These are phyloP conservation scores for Russula sp. DNA, from an alignment of 768 basidiomycete genomes.

Conservation along the genomic window DNA sequence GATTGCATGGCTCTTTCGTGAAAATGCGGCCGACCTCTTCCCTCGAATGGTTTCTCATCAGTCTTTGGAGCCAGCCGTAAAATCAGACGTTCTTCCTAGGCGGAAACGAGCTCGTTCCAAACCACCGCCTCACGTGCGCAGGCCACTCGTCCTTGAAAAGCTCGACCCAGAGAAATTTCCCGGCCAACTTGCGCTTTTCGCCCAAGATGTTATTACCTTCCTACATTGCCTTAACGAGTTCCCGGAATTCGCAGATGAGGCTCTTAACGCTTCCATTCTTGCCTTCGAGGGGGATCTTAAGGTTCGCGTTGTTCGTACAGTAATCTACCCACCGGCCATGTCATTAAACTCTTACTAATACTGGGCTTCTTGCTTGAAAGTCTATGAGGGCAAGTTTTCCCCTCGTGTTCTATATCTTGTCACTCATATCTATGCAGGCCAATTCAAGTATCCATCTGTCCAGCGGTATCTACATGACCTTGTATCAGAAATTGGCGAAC, in stretches of 20 bases:
- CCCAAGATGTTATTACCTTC: constrained; percentile 61
- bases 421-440: constrained; percentile 35
- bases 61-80: constrained; percentile 33
- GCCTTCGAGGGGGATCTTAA: constrained; percentile 65
- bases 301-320: constrained; percentile 34
- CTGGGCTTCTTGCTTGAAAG: constrained; percentile 64
- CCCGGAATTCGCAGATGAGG: constrained; percentile 70
- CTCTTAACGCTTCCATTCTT: constrained; percentile 56
- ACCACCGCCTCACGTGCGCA: constrained; percentile 39
- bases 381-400: constrained; percentile 44
- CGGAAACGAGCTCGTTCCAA: constrained; percentile 30
- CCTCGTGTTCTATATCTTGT: not conserved
- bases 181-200: constrained; percentile 51
- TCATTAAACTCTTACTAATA: constrained; percentile 38
- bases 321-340: not conserved
- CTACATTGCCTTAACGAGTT: constrained; percentile 68
- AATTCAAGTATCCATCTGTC: constrained; percentile 65
- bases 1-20: constrained; percentile 61
- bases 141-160: constrained; percentile 47
- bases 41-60: constrained; percentile 51
- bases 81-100: constrained; percentile 31
- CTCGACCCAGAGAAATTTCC: constrained; percentile 63
- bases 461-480: constrained; percentile 70
- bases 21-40: constrained; percentile 73
- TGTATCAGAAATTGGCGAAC: constrained; percentile 66